These are phyloP conservation scores for Hibiscus tridactylites DNA, from an alignment of 345 rosid species.

Conservation along the genomic window DNA sequence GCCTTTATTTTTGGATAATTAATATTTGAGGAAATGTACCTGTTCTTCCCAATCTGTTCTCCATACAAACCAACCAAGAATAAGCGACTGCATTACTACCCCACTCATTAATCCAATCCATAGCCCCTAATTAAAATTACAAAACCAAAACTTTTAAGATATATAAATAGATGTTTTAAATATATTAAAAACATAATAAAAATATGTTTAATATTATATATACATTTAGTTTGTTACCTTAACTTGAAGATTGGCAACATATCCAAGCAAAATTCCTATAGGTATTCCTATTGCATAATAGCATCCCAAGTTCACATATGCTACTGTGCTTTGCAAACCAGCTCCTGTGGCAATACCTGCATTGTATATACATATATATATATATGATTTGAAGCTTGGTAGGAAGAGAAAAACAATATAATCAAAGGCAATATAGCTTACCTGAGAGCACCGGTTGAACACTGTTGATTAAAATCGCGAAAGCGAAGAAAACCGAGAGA, in stretches of 20 bases:
- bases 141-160: background rate
- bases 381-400: background rate
- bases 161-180: too few species aligned
- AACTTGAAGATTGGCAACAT: constrained; percentile 17
- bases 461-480: constrained; percentile 34
- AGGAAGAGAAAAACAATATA: background rate
- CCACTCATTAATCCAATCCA: constrained; percentile 34
- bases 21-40: constrained; percentile 4
- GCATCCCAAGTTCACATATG: constrained; percentile 36
- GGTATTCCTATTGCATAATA: constrained; percentile 47
- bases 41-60: constrained; percentile 25
- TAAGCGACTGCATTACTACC: constrained; percentile 15
- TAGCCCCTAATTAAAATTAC: constrained; percentile 16
- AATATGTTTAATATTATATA: too few species aligned
- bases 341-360: constrained; percentile 48
- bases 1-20: too few species aligned
- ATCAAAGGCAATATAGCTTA: background rate
- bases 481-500: constrained; percentile 30
- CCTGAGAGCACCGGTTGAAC: constrained; percentile 34
- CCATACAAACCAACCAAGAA: constrained; percentile 20
- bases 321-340: constrained; percentile 37
- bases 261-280: constrained; percentile 22
- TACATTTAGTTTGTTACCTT: constrained; percentile 9
- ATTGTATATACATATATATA: background rate
- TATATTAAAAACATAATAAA: too few species aligned